These are phyloP conservation scores for Monilinia vaccinii-corymbosi DNA, from an alignment of 2,329 filamentous ascomycete genomes.

Conservation along the genomic window DNA sequence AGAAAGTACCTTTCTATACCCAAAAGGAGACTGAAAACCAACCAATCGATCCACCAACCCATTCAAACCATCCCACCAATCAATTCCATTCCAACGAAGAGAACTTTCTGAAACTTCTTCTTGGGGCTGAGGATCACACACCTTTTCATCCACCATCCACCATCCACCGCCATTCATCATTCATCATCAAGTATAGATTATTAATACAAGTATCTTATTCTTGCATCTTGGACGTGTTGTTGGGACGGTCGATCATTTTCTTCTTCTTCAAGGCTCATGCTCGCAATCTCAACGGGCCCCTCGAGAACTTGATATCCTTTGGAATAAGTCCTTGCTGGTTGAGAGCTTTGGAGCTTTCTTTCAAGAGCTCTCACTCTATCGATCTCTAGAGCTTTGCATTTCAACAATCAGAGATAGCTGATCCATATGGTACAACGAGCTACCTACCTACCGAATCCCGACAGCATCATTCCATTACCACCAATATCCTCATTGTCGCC, in stretches of 20 bases:
- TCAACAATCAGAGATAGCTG: too few species aligned
- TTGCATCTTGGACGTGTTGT: neutral
- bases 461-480: neutral
- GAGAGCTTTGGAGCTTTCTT: neutral
- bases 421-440: too few species aligned
- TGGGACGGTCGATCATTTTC: neutral
- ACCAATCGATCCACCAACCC: neutral
- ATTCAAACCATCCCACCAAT: neutral
- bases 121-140: too few species aligned
- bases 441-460: too few species aligned
- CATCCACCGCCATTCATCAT: too few species aligned
- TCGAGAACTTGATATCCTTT: neutral
- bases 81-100: neutral
- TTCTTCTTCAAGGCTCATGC: neutral
- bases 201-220: too few species aligned
- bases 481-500: neutral
- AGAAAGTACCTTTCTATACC: too few species aligned
- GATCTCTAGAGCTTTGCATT: too few species aligned
- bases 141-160: neutral
- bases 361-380: neutral
- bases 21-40: too few species aligned
- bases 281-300: neutral
- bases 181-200: too few species aligned
- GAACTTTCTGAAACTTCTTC: constrained; percentile 1
- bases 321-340: too few species aligned